A percentile compares a stretch with the other conserved stretches of the same genome.
Evolutionary conservation across 805 yeast genomes (phyloP).

Genomic region (Saccharomycopsis babjevae): DNA sequence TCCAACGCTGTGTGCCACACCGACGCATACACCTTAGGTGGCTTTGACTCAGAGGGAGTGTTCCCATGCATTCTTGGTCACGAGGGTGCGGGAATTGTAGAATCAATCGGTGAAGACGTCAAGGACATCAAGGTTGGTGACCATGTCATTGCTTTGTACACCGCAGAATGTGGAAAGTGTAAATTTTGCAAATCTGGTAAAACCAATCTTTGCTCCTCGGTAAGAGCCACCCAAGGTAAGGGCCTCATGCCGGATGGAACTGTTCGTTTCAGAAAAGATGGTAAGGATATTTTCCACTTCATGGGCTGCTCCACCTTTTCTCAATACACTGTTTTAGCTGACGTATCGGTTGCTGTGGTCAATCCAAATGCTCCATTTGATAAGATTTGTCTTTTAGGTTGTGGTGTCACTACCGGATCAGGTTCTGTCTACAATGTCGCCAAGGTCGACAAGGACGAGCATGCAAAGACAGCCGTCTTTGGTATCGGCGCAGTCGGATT

Average conservation of each 20-base stretch:
- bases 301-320: slow-evolving; percentile 98
- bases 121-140: slow-evolving; percentile 87
- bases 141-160: slow-evolving; percentile 85
- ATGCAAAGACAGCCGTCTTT: slow-evolving; percentile 74
- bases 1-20: slow-evolving; percentile 98
- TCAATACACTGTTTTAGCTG: slow-evolving; percentile 96
- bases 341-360: slow-evolving; percentile 90
- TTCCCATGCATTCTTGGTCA: slow-evolving; percentile 93
- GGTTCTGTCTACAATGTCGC: slow-evolving; percentile 97
- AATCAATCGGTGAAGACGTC: slow-evolving; percentile 90
- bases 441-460: slow-evolving; percentile 75
- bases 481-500: slow-evolving; percentile 98
- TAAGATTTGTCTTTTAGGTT: slow-evolving; percentile 86
- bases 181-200: slow-evolving; percentile 91
- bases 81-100: slow-evolving; percentile 97
- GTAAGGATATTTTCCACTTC: slow-evolving; percentile 77
- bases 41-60: slow-evolving; percentile 92
- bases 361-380: slow-evolving; percentile 76
- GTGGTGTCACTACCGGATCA: slow-evolving; percentile 97
- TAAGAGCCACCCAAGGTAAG: slow-evolving; percentile 95
- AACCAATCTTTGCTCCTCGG: slow-evolving; percentile 92
- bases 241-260: slow-evolving; percentile 99
- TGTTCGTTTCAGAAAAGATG: slow-evolving; percentile 69
- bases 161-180: slow-evolving; percentile 94
- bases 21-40: slow-evolving; percentile 92